Conservation (phyloP, 1,284 basidiomycete species). For the Cryptococcus depauperatus region DNA sequence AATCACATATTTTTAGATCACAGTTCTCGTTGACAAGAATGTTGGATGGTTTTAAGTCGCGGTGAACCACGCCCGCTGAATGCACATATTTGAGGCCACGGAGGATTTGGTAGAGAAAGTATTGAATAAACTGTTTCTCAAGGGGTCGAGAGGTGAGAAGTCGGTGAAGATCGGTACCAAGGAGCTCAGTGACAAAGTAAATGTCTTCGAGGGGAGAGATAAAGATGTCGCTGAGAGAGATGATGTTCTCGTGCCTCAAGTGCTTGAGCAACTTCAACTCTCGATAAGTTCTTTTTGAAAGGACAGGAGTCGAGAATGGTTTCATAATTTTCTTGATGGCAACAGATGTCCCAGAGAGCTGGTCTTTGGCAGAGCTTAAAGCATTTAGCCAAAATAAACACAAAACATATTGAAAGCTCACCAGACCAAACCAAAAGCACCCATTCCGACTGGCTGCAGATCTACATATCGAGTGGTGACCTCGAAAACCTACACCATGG, state of each 20-base stretch:
- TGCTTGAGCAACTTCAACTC: slow-evolving; percentile 98
- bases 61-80: slow-evolving; percentile 97
- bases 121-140: slow-evolving; percentile 99
- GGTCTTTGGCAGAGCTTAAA: slow-evolving; percentile 98
- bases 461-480: slow-evolving; percentile 98
- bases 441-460: slow-evolving; percentile 99
- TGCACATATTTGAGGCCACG: slow-evolving; percentile 99
- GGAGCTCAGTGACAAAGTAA: slow-evolving; percentile 98
- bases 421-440: slow-evolving; percentile 95
- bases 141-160: slow-evolving; percentile 91
- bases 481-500: slow-evolving; percentile 49
- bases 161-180: slow-evolving; percentile 96
- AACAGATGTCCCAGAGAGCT: slow-evolving; percentile 86
- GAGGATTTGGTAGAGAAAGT: slow-evolving; percentile 98
- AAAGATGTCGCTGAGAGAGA: slow-evolving; percentile 97
- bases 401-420: slow-evolving; percentile 43
- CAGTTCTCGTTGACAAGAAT: slow-evolving; percentile 99
- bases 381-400: slow-evolving; percentile 1
- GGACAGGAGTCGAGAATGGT: slow-evolving; percentile 94
- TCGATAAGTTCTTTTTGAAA: slow-evolving; percentile 94
- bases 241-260: slow-evolving; percentile 99
- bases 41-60: slow-evolving; percentile 99
- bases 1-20: slow-evolving; percentile 98
- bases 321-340: slow-evolving; percentile 99
- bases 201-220: slow-evolving; percentile 86